Conservation (phyloP, 1,284 basidiomycete genomes). For the Ceratobasidium sp. region DNA sequence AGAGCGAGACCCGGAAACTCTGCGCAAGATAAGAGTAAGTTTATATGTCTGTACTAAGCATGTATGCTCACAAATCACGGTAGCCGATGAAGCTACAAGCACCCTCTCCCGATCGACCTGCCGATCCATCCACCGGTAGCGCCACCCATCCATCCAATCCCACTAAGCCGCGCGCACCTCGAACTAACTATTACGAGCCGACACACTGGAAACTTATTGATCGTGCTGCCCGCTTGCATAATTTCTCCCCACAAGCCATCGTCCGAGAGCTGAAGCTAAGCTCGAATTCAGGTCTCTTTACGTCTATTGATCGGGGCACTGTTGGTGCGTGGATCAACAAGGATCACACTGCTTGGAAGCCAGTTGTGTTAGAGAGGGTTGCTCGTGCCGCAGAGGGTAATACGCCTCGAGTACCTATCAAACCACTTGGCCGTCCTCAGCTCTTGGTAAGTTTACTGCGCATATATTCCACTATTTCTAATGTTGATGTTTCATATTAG, state of each 20-base stretch:
- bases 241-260: constrained; percentile 18
- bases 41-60: too few species aligned
- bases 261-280: not conserved
- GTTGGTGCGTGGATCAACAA: constrained; percentile 14
- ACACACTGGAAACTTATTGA: constrained; percentile 2
- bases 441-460: constrained; percentile 1
- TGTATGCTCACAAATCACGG: too few species aligned
- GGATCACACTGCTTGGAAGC: constrained; percentile 10
- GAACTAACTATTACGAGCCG: constrained; percentile 14
- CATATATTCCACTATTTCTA: not conserved
- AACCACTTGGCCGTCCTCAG: constrained; percentile 12
- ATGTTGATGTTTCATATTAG: not conserved
- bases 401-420: not conserved
- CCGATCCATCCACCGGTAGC: constrained; percentile 14
- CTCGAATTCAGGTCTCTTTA: not conserved
- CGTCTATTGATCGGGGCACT: constrained; percentile 14
- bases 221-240: not conserved
- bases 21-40: constrained; percentile 5
- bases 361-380: not conserved
- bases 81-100: not conserved
- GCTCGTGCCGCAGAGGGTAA: not conserved
- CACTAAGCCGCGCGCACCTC: constrained; percentile 7
- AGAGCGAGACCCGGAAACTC: not conserved
- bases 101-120: not conserved
- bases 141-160: constrained; percentile 17